Conservation (phyloP, 805 yeast genomes). For the Pichia nanzhaoensis region DNA sequence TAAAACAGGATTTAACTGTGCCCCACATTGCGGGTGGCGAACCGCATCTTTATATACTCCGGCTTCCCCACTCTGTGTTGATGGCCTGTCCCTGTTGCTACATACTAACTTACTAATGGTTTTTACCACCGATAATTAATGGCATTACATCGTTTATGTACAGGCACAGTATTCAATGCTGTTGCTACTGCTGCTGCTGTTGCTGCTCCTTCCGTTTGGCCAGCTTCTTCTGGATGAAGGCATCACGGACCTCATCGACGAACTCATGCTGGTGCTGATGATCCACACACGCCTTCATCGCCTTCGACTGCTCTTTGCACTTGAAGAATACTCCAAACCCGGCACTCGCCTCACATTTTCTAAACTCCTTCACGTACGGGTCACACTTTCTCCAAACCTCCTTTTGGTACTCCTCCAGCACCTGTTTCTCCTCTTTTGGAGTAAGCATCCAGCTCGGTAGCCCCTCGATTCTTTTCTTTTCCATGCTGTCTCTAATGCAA, state of each 20-base stretch:
- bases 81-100: no score
- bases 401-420: slow-evolving; percentile 63
- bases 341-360: slow-evolving; percentile 55
- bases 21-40: no score
- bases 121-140: no score
- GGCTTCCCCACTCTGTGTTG: no score
- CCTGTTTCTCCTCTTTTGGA: slow-evolving; percentile 69
- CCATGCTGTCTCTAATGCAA: slow-evolving; percentile 14
- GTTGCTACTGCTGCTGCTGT: not conserved
- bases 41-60: no score
- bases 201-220: slow-evolving; percentile 9
- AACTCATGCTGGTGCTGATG: slow-evolving; percentile 54
- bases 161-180: not conserved
- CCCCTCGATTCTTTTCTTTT: slow-evolving; percentile 28
- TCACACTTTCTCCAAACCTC: slow-evolving; percentile 63
- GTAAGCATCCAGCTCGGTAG: slow-evolving; percentile 72
- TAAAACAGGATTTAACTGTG: no score
- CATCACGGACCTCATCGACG: slow-evolving; percentile 64
- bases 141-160: no score
- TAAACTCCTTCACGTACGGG: slow-evolving; percentile 59
- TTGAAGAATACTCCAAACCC: slow-evolving; percentile 63
- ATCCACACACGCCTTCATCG: slow-evolving; percentile 57
- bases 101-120: no score
- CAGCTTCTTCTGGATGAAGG: slow-evolving; percentile 50
- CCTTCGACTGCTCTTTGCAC: slow-evolving; percentile 53